Evolutionary conservation across 305 asterid species (phyloP).

Genomic region (Fraxinus ornus): DNA sequence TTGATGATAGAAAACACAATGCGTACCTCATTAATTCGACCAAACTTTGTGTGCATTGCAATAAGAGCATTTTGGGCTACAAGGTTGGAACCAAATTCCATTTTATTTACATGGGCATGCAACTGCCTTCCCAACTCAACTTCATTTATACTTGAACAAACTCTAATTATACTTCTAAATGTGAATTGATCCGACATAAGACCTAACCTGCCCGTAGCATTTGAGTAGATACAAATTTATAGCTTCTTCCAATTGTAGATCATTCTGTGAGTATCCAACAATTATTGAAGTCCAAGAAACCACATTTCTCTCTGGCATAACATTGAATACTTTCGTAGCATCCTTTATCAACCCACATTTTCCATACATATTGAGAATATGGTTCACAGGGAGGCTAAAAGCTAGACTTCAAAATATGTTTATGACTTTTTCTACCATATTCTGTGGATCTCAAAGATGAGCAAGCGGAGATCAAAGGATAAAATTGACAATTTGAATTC

Average conservation of each 20-base stretch:
- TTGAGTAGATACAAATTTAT: constrained; percentile 40
- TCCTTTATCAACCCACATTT: constrained; percentile 58
- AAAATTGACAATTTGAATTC: constrained; percentile 32
- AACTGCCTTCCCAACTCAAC: constrained; percentile 51
- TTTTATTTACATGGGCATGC: constrained; percentile 60
- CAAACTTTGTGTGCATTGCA: constrained; percentile 61
- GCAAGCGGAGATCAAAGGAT: constrained; percentile 53
- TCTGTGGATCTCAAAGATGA: constrained; percentile 51
- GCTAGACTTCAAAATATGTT: constrained; percentile 41
- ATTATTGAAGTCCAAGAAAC: constrained; percentile 73
- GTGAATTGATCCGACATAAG: constrained; percentile 61
- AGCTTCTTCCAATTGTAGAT: constrained; percentile 56
- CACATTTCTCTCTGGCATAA: constrained; percentile 59
- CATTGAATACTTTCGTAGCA: constrained; percentile 61
- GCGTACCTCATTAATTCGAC: constrained; percentile 42
- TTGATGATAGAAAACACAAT: constrained; percentile 43
- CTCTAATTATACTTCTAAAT: constrained; percentile 61
- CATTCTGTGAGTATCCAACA: constrained; percentile 61
- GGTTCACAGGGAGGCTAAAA: constrained; percentile 60
- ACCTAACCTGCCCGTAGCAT: constrained; percentile 44
- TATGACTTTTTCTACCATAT: constrained; percentile 49
- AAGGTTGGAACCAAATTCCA: constrained; percentile 51
- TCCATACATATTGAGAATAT: constrained; percentile 71
- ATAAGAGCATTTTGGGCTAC: constrained; percentile 72
- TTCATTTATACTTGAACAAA: constrained; percentile 45